These are phyloP conservation scores for Eucalyptus polyanthemos DNA, from an alignment of 345 rosid species.

Conservation along the genomic window DNA sequence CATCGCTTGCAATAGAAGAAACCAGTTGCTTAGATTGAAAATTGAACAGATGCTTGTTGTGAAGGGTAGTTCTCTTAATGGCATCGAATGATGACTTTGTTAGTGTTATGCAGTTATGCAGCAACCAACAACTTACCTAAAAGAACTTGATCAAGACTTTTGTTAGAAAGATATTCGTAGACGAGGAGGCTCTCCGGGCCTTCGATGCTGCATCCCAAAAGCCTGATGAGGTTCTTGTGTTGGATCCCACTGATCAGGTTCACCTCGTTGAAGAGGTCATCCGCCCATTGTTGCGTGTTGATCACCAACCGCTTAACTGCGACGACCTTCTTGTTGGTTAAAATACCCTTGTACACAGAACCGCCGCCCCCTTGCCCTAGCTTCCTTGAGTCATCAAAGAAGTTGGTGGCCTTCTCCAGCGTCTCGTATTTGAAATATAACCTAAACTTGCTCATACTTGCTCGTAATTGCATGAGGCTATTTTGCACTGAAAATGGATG, in stretches of 20 bases:
- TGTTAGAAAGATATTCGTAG: conserved; percentile 63
- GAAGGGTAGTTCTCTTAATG: neutral
- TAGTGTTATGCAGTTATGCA: neutral
- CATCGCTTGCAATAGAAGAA: neutral
- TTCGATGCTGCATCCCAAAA: conserved; percentile 80
- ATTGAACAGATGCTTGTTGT: neutral
- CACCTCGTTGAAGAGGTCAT: conserved; percentile 15
- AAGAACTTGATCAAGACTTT: conserved; percentile 62
- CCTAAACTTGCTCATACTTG: neutral
- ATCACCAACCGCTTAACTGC: too few species aligned
- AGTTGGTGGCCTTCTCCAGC: conserved; percentile 61
- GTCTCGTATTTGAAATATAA: conserved; percentile 47
- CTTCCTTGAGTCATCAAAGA: conserved; percentile 42
- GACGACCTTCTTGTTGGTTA: too few species aligned
- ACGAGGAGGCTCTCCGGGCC: conserved; percentile 83
- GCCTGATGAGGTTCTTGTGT: conserved; percentile 59
- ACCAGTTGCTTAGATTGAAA: neutral
- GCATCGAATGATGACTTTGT: neutral
- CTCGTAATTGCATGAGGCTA: neutral
- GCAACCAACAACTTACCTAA: conserved; percentile 16
- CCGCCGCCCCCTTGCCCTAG: too few species aligned
- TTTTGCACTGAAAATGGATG: neutral
- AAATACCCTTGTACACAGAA: too few species aligned
- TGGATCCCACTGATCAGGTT: conserved; percentile 48
- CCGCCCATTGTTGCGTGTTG: too few species aligned